These are phyloP conservation scores for Exophiala bonariae DNA, from an alignment of 2,329 filamentous ascomycete genomes.

Conservation along the genomic window DNA sequence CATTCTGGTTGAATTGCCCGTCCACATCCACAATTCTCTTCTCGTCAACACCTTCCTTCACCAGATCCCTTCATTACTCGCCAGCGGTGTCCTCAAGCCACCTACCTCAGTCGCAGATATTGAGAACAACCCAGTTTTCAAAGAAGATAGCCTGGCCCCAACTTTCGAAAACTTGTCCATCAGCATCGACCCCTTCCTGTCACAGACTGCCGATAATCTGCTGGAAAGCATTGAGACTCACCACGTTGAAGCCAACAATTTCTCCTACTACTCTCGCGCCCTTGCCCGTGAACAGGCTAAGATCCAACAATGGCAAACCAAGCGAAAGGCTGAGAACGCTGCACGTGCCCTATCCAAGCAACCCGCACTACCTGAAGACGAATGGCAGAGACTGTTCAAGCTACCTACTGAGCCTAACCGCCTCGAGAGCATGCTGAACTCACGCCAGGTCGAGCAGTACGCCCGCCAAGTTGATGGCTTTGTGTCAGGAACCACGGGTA, in stretches of 20 bases:
- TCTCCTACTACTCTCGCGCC: conserved; percentile 94
- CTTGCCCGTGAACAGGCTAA: conserved; percentile 92
- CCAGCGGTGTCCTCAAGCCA: conserved; percentile 50
- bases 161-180: conserved; percentile 89
- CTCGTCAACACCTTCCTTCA: conserved; percentile 93
- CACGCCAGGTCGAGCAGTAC: conserved; percentile 96
- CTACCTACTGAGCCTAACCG: conserved; percentile 91
- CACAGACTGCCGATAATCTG: conserved; percentile 96
- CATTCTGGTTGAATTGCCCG: conserved; percentile 85
- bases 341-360: conserved; percentile 85
- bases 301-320: conserved; percentile 93
- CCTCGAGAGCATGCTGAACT: conserved; percentile 91
- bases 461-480: conserved; percentile 96
- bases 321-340: conserved; percentile 95
- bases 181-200: conserved; percentile 93
- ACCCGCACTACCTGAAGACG: conserved; percentile 84
- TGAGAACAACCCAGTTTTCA: conserved; percentile 61
- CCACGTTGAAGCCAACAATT: conserved; percentile 99
- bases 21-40: conserved; percentile 94
- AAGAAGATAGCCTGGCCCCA: conserved; percentile 70
- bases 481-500: conserved; percentile 83
- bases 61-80: conserved; percentile 72
- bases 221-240: conserved; percentile 96
- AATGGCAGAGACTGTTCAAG: conserved; percentile 99
- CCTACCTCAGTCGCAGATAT: conserved; percentile 79